phyloP scores from a whole-genome alignment of 345 rosid genomes.

The Corymbia maculata region DNA sequence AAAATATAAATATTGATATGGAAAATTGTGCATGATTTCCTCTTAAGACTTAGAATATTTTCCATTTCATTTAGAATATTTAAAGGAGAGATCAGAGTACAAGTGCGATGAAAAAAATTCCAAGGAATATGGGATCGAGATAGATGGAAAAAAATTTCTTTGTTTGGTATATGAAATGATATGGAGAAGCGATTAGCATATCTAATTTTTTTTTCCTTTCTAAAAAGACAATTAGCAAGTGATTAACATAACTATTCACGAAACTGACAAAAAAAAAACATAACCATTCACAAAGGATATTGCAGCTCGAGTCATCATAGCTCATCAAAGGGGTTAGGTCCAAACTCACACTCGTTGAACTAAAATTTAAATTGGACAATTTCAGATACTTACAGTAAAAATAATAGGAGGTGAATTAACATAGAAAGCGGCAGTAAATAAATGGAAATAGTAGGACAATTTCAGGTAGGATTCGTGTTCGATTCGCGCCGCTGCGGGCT shows the following conservation, averaged over 20 bases:
- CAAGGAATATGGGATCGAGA: not conserved
- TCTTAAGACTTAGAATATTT: not conserved
- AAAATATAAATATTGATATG: not conserved
- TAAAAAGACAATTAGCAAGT: no score
- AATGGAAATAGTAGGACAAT: not conserved
- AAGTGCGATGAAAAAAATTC: not conserved
- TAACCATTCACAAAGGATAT: no score
- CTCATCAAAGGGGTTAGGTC: not conserved
- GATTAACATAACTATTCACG: no score
- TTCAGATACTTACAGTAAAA: not conserved
- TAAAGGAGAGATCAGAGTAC: rapidly evolving
- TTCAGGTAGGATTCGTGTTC: slow-evolving; percentile 18
- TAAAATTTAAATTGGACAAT: not conserved
- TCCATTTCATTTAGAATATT: rapidly evolving
- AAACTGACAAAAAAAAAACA: no score
- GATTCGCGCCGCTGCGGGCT: not conserved
- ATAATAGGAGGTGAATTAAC: not conserved
- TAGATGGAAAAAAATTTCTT: no score
- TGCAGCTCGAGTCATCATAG: no score
- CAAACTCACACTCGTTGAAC: rapidly evolving
- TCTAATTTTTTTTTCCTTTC: no score
- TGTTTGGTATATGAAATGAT: not conserved
- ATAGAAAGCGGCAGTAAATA: not conserved
- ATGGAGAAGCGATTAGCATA: no score
- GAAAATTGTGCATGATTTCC: not conserved